Base-by-base conservation (phyloP, 2,329 filamentous ascomycete genomes). In the Graphilbum sp. region DNA sequence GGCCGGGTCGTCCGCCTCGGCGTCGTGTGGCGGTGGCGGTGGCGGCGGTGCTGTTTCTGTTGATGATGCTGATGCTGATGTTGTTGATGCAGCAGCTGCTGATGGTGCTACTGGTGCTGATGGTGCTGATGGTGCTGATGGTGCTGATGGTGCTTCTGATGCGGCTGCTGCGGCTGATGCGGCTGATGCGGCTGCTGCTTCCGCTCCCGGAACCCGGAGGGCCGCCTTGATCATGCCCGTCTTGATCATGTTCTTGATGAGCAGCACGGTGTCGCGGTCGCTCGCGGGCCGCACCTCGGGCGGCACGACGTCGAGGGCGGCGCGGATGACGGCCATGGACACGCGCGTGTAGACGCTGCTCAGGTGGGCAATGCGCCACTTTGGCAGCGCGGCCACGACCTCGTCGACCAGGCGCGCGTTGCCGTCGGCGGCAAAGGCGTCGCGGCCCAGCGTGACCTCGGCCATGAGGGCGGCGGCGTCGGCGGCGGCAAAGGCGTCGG, bases 351-450 rank as follows among this genome's bases (percentile, higher is more conserved):
- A 95, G 4, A 83, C 75, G 37, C 72, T 69, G 33, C 77, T 75
- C 20, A 96, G 64, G 42, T 75, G 75, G 25, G 79, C 63, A 41
- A 96, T 72, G 42, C 81, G 76, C 61, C 79, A 85, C 48, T 76
- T 75, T 47, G 81, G 75, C 52, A 87, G 83, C 10, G 80, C 75
- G 17, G 69, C 61, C 30, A 79, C 54, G 11, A 88, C 76, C 52
- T 84, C 74, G 5, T 63, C 59, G 12, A 93, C 64, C 13, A 96
- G 68, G 4, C 76, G 72, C 4, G 61, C 55, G 50, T 92, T 96
- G 34, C 72, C 72, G 48, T 96, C 86, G 47, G 71, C 65, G 29
- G 59, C 55, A 15, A 75, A 65, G 49, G 86, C 80, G 4, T 66
- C 62, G 49, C 69, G 69, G 34, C 48, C 44, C 17, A 34, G 27